phyloP scores from a whole-genome alignment of 257 asterid genomes.

The Solanum lycopersicoides region DNA sequence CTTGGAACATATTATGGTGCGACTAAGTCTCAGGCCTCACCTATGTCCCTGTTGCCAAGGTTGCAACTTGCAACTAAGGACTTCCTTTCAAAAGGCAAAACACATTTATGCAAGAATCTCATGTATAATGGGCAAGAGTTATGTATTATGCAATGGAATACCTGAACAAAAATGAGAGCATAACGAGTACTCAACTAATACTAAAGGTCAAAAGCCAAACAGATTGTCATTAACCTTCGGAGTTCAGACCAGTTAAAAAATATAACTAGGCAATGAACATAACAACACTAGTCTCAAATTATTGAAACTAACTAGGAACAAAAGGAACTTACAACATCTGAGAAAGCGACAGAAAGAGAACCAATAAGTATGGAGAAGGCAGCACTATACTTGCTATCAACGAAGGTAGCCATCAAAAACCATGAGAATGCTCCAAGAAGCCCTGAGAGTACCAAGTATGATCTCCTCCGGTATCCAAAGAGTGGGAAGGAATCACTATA shows the following conservation, averaged over 20 bases:
- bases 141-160: background rate
- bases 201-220: background rate
- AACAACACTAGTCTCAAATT: background rate
- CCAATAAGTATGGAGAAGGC: conserved; percentile 94
- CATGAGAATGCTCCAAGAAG: conserved; percentile 93
- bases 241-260: background rate
- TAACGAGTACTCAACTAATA: background rate
- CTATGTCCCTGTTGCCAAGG: background rate
- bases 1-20: background rate
- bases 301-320: background rate
- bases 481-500: conserved; percentile 86
- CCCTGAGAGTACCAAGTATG: conserved; percentile 92
- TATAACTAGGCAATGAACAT: background rate
- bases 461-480: conserved; percentile 93
- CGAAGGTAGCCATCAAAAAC: conserved; percentile 90
- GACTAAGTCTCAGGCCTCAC: background rate
- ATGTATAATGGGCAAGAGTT: background rate
- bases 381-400: conserved; percentile 77
- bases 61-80: background rate
- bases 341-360: conserved; percentile 92
- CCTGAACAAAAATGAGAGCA: background rate
- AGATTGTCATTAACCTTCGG: background rate
- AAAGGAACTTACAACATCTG: conserved; percentile 81
- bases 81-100: background rate
- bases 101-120: background rate